Evolutionary conservation across 2,329 filamentous ascomycete genomes (phyloP), one percentile per base, ranked within the genome.

Genomic region (Botrytis squamosa): DNA sequence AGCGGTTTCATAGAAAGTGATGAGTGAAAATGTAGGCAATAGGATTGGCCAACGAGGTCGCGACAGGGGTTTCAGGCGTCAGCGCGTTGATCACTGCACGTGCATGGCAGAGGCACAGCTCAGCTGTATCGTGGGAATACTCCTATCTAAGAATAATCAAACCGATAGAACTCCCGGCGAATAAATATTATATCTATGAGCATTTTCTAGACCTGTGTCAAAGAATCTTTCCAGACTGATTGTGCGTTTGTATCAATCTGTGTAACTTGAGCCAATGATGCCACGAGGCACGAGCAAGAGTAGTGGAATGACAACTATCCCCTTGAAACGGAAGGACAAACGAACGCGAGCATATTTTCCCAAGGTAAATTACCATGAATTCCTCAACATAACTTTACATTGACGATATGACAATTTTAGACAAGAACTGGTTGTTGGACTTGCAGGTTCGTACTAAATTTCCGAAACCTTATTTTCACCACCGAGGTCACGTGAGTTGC

Each of bases 391-490:
- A 66, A n/a, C 42, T 66, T 36, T 12, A 49, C 29, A 29, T 46
- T 60, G n/a, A 60, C 33, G 7, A 36, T 29, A 22, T 33, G 18
- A 46, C 7, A n/a, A 38, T 29, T 60, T 36, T 52, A 66, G 64
- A 66, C 64, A 22, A 60, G 36, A 10, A 60, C n/a, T 33, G 67
- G 52, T 40, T 59, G 67, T 46, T 36, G 38, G 52, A 62, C 40
- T 36, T 70, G 68, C 55, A 70, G 44, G 68, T 70, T 60, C 40
- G 68, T 70, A 3, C 10, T 29, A 36, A 14, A 65, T 52, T 25
- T 8, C n/a, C 8, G 18, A 52, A 65, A 29, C n/a, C 36, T 64
- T 65, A 16, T 57, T 57, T 52, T 22, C 2, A 42, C 10, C 36
- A 16, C 5, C 22, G 3, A 40, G 33, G 25, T 57, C 49, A 57